Conservation (phyloP, 139 green algal species). For the Chlamydomonas incerta region DNA sequence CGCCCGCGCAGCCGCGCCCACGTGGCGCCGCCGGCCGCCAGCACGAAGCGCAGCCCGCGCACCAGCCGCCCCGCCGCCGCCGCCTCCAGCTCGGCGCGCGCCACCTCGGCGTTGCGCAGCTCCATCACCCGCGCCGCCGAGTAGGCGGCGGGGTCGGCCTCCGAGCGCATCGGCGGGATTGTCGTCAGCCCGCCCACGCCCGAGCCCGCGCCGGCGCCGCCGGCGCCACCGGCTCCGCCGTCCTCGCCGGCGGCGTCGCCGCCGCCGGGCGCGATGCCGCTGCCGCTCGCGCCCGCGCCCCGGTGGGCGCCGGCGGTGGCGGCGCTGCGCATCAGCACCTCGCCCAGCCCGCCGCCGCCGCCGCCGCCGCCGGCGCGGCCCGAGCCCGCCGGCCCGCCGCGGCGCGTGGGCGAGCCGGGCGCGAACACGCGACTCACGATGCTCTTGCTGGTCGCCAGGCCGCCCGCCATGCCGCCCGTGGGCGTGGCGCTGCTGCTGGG, state of each 20-base stretch:
- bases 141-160: conserved; percentile 22
- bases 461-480: not conserved
- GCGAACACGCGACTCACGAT: not conserved
- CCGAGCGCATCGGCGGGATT: conserved; percentile 29
- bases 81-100: conserved; percentile 23
- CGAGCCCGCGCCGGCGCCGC: not conserved
- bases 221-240: not conserved
- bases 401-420: not conserved
- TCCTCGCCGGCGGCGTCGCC: too few species aligned
- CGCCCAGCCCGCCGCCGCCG: not conserved
- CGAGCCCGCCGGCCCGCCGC: not conserved
- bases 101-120: conserved; percentile 12
- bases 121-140: not conserved
- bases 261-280: too few species aligned
- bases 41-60: conserved; percentile 9
- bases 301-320: too few species aligned
- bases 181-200: not conserved
- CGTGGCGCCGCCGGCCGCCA: conserved; percentile 19
- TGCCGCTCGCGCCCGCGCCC: too few species aligned
- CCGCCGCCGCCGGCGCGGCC: too few species aligned
- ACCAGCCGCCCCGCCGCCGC: not conserved
- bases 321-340: too few species aligned
- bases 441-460: not conserved
- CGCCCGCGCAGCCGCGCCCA: conserved; percentile 5
- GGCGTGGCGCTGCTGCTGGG: not conserved